A percentile compares a stretch with the other conserved stretches of the same genome.
These are phyloP conservation scores for Nakataea oryzae DNA, from an alignment of 2,329 filamentous ascomycete species.

Conservation along the genomic window DNA sequence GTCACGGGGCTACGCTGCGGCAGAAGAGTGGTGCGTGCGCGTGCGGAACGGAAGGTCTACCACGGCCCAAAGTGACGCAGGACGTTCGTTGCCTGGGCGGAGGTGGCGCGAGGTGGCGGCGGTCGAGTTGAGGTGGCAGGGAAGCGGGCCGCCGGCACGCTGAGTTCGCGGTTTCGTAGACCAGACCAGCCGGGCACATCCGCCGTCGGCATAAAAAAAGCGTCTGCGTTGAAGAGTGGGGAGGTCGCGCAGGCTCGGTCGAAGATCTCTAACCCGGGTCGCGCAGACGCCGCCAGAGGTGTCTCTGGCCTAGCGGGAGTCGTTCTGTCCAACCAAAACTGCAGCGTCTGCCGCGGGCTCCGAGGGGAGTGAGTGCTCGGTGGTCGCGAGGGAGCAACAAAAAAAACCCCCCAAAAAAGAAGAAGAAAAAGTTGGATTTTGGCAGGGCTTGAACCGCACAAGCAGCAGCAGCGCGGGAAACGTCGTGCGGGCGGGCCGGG, in stretches of 20 bases:
- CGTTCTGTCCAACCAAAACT: background rate
- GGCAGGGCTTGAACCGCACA: background rate
- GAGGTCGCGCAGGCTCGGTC: background rate
- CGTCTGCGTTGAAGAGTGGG: too few species aligned
- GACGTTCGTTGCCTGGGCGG: too few species aligned
- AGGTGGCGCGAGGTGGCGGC: background rate
- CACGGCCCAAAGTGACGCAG: background rate
- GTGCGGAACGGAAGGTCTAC: background rate
- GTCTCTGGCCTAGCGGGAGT: background rate
- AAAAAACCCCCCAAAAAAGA: constrained; percentile 1
- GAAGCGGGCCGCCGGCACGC: background rate
- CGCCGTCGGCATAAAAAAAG: too few species aligned
- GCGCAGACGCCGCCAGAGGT: background rate
- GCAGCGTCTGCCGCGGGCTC: background rate
- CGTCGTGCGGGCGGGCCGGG: background rate
- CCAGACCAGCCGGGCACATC: too few species aligned
- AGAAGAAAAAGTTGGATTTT: background rate
- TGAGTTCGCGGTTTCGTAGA: background rate
- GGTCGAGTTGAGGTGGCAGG: background rate
- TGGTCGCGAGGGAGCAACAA: background rate
- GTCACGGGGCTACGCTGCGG: too few species aligned
- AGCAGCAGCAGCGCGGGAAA: background rate
- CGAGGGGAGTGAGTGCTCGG: background rate
- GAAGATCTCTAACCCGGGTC: too few species aligned
- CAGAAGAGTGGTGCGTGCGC: too few species aligned